phyloP scores from a whole-genome alignment of 1,139 yeast species.

The Diutina mesorugosa region DNA sequence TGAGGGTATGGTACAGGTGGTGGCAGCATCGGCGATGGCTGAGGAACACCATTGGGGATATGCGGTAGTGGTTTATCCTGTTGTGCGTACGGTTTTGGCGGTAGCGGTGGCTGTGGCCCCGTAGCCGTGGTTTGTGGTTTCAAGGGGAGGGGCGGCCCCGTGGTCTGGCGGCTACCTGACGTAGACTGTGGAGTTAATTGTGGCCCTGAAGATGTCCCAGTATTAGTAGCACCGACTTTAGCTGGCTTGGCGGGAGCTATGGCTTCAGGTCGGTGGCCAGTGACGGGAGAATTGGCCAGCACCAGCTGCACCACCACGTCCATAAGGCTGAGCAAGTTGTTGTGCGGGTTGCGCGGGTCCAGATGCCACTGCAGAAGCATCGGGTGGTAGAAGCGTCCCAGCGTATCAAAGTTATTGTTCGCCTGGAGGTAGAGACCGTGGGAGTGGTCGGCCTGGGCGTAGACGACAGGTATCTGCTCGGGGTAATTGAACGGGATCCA shows the following conservation, averaged over 20 bases:
- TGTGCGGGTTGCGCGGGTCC: conserved; percentile 9
- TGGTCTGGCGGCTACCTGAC: not conserved
- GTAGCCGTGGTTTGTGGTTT: conserved; percentile 2
- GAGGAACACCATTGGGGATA: not conserved
- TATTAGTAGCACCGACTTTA: not conserved
- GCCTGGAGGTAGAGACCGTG: conserved; percentile 27
- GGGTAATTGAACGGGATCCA: conserved; percentile 79
- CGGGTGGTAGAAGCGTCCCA: conserved; percentile 66
- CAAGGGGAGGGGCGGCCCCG: conserved; percentile 8
- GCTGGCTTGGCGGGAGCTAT: conserved; percentile 1
- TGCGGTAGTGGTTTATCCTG: not conserved
- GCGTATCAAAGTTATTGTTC: conserved; percentile 59
- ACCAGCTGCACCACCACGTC: conserved; percentile 4
- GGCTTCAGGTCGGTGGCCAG: not conserved
- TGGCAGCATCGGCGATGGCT: not conserved
- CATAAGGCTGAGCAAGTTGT: conserved; percentile 25
- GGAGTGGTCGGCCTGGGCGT: conserved; percentile 33
- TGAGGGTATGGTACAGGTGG: not conserved
- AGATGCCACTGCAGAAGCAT: conserved; percentile 45
- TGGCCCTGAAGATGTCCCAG: not conserved
- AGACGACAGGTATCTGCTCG: conserved; percentile 45
- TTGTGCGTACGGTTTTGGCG: not conserved
- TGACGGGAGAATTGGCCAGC: not conserved
- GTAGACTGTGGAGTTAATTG: not conserved
- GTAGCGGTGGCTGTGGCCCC: not conserved